Base-by-base conservation (phyloP, 495 filamentous ascomycete species). In the Aspergillus sparsus region DNA sequence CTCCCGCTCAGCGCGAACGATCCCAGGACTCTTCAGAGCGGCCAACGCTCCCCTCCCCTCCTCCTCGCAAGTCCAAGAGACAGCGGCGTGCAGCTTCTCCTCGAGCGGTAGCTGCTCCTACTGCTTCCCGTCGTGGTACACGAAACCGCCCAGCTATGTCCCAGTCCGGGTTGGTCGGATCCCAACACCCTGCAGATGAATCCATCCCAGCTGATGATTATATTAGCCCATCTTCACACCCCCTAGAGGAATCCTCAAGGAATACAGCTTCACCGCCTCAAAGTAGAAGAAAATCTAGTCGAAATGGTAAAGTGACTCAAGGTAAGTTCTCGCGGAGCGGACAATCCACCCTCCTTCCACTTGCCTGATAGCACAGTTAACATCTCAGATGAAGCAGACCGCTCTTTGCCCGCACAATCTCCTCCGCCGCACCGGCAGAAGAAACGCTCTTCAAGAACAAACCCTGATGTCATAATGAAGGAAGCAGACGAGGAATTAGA, bases 101-200 rank as follows among this genome's bases (percentile, higher is more conserved):
- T 58, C 74, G 80, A 54, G 58, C 74, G 63, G 55, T 58, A 21
- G 60, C 75, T 50, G 62, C 77, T 58, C 63, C 79, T 61, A 67
- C 77, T 59, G 57, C 73, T 60, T 64, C 82, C 58, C 85, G 86
- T 56, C 85, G 83, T 66, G 80, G 74, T 82, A 83, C 75, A 77
- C 83, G 70, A 86, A 89, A 76, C 77, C 81, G 70, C 70, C 85
- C 81, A 75, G 82, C 80, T 68, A 94, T 93, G 92, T 92, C 92
- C 76, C 90, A 87, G 79, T 84, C 89, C 71, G 87, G 85, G 91
- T 94, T 77, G 56, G 83, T 78, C 49, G n/a, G 1, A 46, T 27
- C 15, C 18, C 11, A 51, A 13, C 27, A 35, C 11, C 7, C 18
- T 4, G 15, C 1, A 21, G 34, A 15, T 41, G 32, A 12, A 50